Evolutionary conservation across 768 basidiomycete genomes (phyloP).

Genomic region (Phlegmacium glaucopus): DNA sequence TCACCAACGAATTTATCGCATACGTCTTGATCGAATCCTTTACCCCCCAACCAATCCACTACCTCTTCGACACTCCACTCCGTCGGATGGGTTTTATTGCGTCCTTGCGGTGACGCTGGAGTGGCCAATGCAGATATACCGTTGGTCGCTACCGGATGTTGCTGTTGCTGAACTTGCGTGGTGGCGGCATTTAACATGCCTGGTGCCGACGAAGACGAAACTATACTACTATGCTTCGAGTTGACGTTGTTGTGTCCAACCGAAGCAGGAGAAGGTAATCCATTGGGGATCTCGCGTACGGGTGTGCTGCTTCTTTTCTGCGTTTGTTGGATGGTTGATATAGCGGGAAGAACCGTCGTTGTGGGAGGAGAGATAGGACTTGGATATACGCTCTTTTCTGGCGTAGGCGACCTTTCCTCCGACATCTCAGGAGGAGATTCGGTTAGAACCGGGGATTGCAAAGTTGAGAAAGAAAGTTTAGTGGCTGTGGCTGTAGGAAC

Average conservation of each 20-base stretch:
- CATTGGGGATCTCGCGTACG: slow-evolving; percentile 25
- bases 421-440: neutral
- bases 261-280: slow-evolving; percentile 19
- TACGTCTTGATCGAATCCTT: slow-evolving; percentile 82
- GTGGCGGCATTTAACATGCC: slow-evolving; percentile 9
- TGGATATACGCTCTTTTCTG: slow-evolving; percentile 6
- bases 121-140: slow-evolving; percentile 1
- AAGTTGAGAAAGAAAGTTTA: slow-evolving; percentile 29
- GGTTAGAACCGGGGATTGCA: slow-evolving; percentile 17
- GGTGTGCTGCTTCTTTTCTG: slow-evolving; percentile 20
- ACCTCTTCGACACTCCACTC: slow-evolving; percentile 92
- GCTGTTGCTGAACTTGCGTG: neutral
- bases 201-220: slow-evolving; percentile 19
- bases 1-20: slow-evolving; percentile 84
- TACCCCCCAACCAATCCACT: slow-evolving; percentile 78
- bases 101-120: slow-evolving; percentile 11
- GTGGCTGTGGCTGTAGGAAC: slow-evolving; percentile 49
- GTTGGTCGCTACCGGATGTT: neutral
- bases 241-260: slow-evolving; percentile 20
- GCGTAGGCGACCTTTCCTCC: slow-evolving; percentile 6
- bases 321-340: slow-evolving; percentile 2
- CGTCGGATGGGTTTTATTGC: slow-evolving; percentile 45
- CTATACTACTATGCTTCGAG: slow-evolving; percentile 43
- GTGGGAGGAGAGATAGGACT: slow-evolving; percentile 21
- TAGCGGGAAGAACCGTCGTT: slow-evolving; percentile 27